Conservation (phyloP, 2,329 filamentous ascomycete species). For the Aureobasidium musti region DNA sequence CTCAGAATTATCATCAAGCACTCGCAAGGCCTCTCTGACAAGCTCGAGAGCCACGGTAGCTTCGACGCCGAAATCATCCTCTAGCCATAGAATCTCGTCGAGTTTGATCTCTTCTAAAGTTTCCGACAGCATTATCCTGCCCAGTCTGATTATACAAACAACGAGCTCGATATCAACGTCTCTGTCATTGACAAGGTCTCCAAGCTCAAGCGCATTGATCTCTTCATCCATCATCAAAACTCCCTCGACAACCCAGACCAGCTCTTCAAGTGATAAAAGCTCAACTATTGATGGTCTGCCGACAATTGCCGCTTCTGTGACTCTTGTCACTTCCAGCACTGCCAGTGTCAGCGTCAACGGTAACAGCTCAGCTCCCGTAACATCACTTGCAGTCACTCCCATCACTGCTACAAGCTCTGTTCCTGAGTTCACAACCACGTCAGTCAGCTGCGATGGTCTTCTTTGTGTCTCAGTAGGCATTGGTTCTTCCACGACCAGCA, state of each 20-base stretch:
- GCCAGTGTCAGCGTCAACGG: not conserved
- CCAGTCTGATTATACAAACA: not conserved
- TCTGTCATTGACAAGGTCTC: not conserved
- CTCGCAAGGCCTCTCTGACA: not conserved
- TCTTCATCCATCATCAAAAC: not conserved
- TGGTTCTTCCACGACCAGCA: not conserved
- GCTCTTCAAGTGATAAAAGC: not conserved
- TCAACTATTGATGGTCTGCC: not conserved
- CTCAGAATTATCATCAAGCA: not conserved
- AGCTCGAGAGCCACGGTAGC: not conserved
- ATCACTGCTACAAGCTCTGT: not conserved
- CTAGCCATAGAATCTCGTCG: too few relatives aligned
- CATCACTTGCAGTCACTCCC: not conserved
- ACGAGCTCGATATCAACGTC: not conserved
- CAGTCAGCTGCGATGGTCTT: not conserved
- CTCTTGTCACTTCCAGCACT: not conserved
- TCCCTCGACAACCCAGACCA: not conserved
- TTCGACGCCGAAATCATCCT: not conserved
- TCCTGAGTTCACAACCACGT: not conserved
- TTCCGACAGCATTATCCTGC: not conserved
- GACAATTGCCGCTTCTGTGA: not conserved
- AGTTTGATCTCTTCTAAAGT: too few relatives aligned
- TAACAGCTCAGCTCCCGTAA: not conserved
- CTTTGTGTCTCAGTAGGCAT: not conserved
- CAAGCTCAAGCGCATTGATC: not conserved